Conservation (phyloP, 305 asterid species). For the Euphrasia arctica region DNA sequence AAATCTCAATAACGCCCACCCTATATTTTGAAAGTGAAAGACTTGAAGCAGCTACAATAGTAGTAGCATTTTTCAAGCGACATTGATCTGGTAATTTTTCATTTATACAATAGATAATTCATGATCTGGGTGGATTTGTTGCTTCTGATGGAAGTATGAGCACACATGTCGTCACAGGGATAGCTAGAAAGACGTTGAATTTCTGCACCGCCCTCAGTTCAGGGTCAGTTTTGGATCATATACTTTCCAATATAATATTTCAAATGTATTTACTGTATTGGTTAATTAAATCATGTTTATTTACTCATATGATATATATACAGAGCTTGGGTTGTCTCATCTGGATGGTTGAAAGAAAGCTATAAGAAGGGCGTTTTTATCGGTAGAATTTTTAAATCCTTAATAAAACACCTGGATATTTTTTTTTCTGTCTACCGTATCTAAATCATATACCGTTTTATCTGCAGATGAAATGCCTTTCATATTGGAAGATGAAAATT, state of each 20-base stretch:
- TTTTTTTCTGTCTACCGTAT: constrained; percentile 6
- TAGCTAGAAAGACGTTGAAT: constrained; percentile 73
- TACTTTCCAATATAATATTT: constrained; percentile 12
- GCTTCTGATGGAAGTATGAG: constrained; percentile 64
- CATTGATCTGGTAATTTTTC: constrained; percentile 13
- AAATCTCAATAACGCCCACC: neutral
- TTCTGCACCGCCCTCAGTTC: constrained; percentile 92
- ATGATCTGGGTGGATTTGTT: constrained; percentile 80
- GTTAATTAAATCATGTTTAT: constrained; percentile 5
- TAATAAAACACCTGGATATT: constrained; percentile 5
- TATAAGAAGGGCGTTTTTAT: constrained; percentile 63
- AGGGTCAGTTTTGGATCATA: constrained; percentile 53
- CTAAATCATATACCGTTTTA: constrained; percentile 3
- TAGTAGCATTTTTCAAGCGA: neutral
- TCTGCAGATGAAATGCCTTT: constrained; percentile 70
- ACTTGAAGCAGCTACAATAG: too few species aligned
- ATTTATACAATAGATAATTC: constrained; percentile 53
- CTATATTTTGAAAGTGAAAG: constrained; percentile 12
- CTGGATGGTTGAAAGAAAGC: constrained; percentile 90
- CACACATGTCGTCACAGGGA: constrained; percentile 83
- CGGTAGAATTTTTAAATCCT: constrained; percentile 39
- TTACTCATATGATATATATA: constrained; percentile 19
- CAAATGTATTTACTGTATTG: neutral
- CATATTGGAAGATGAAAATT: constrained; percentile 68
- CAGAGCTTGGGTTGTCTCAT: constrained; percentile 86